These are phyloP conservation scores for Cryptococcus sp. DNA, from an alignment of 1,284 basidiomycete genomes.

Conservation along the genomic window DNA sequence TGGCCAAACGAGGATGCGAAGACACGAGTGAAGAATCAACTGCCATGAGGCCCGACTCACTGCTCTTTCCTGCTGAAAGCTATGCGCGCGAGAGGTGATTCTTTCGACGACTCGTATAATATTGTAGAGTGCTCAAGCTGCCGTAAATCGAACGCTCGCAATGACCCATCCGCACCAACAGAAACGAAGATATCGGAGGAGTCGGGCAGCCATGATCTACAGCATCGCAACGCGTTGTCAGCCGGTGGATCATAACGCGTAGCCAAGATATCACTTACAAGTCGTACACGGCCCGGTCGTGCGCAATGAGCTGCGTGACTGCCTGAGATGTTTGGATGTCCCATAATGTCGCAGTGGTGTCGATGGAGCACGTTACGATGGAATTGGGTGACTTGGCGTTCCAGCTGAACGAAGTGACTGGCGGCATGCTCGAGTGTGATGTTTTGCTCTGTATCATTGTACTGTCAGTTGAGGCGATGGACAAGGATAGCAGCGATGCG, in stretches of 20 bases:
- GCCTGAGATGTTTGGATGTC: slow-evolving; percentile 95
- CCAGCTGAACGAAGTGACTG: slow-evolving; percentile 94
- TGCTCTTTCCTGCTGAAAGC: slow-evolving; percentile 63
- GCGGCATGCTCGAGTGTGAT: slow-evolving; percentile 77
- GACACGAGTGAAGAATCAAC: not conserved
- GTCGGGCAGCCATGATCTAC: slow-evolving; percentile 87
- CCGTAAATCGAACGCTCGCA: slow-evolving; percentile 94
- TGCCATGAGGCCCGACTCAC: slow-evolving; percentile 23
- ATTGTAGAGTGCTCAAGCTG: slow-evolving; percentile 98
- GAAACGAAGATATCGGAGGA: slow-evolving; percentile 98
- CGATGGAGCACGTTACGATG: slow-evolving; percentile 93
- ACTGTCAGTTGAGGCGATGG: not conserved
- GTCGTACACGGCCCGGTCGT: slow-evolving; percentile 85
- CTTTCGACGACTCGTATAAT: slow-evolving; percentile 83
- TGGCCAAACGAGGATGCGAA: not conserved
- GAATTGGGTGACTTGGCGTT: slow-evolving; percentile 83
- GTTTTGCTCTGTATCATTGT: slow-evolving; percentile 72
- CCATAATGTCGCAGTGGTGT: slow-evolving; percentile 95
- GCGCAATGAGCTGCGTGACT: slow-evolving; percentile 95
- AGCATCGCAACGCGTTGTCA: slow-evolving; percentile 5
- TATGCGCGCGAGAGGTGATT: slow-evolving; percentile 73
- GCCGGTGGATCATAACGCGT: not conserved
- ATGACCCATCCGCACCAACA: slow-evolving; percentile 93
- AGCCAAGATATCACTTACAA: slow-evolving; percentile 27
- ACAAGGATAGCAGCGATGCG: slow-evolving; percentile 46